These are phyloP conservation scores for Pleurotus platypus DNA, from an alignment of 768 basidiomycete species.

Conservation along the genomic window DNA sequence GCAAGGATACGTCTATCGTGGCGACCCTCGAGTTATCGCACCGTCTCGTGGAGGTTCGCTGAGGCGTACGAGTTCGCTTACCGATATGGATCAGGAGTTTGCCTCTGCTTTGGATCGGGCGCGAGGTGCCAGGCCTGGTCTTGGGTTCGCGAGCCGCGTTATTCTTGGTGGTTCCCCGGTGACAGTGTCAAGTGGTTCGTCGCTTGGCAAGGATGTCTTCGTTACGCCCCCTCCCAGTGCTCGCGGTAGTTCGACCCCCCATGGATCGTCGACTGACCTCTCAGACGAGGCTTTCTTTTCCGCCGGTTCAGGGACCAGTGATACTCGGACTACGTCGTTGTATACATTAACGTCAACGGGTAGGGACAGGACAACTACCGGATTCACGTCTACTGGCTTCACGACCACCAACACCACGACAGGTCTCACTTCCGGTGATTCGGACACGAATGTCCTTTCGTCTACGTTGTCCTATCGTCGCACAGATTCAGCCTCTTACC, in stretches of 20 bases:
- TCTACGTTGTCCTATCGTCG: constrained; percentile 52
- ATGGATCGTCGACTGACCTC: constrained; percentile 11
- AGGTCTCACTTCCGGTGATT: constrained; percentile 28
- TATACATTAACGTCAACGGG: constrained; percentile 29
- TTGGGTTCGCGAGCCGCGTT: constrained; percentile 26
- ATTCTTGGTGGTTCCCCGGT: constrained; percentile 59
- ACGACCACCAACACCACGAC: constrained; percentile 22
- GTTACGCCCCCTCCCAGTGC: constrained; percentile 41
- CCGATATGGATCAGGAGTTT: constrained; percentile 62
- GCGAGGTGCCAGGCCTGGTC: constrained; percentile 35
- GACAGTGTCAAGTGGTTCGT: constrained; percentile 70
- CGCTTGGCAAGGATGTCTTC: constrained; percentile 34
- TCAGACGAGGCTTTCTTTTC: constrained; percentile 40
- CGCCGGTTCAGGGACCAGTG: constrained; percentile 28
- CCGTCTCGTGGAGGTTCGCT: constrained; percentile 46
- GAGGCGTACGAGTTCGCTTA: constrained; percentile 69
- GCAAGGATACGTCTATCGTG: constrained; percentile 65
- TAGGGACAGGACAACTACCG: constrained; percentile 16
- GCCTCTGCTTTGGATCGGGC: constrained; percentile 47
- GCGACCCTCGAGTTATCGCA: constrained; percentile 70
- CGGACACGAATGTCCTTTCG: constrained; percentile 40
- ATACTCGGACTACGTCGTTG: constrained; percentile 31
- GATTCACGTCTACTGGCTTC: constrained; percentile 17
- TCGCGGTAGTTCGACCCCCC: constrained; percentile 16
- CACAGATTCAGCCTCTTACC: constrained; percentile 50